Evolutionary conservation across 1,284 basidiomycete genomes (phyloP), one percentile per base, ranked within the genome.

Genomic region (Apiotrichum sp.): DNA sequence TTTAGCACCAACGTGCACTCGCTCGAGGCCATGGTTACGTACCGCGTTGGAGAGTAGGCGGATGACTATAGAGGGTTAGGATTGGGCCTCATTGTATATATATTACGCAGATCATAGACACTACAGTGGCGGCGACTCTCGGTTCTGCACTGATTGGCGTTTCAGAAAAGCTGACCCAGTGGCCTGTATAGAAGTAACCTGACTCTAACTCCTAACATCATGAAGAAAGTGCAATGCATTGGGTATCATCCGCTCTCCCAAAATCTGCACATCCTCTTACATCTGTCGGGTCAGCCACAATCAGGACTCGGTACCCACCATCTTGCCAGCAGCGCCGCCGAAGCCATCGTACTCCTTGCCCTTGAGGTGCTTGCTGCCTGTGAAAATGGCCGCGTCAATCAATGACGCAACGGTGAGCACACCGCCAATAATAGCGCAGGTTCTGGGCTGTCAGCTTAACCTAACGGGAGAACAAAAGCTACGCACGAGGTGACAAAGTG

Each of bases 371-470:
- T 74, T 74, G 42, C 70, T 65, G 54, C 75, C 71, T 53, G 68
- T 76, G 68, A 96, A 97, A 61, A 96, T 82, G 53, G 88, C 79
- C 57, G 88, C 85, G 75, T 98, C 95, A 49, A 98, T 65, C n/a
- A 99, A 80, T 1, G 89, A 87, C 11, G 93, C 93, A 32, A 99
- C 86, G 1, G 96, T 99, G 50, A 99, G 78, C 7, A 98, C 92
- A 66, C 96, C 95, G 61, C 95, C 95, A 41, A 98, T 86, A 67
- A 99, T 97, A 3, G 96, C 96, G 69, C 93, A 98, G 22, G 93
- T 95, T 64, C 90, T 93, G 62, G 31, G 32, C 51, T 11, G 51
- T 38, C 32, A 56, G 50, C 22, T 53, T 33, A 55, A 22, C 22
- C 22, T 22, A 22, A 22, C 22, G 22, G 22, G 22, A 22, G 56